phyloP scores from a whole-genome alignment of 306 rosid genomes.

The apple (Malus domestica) region DNA sequence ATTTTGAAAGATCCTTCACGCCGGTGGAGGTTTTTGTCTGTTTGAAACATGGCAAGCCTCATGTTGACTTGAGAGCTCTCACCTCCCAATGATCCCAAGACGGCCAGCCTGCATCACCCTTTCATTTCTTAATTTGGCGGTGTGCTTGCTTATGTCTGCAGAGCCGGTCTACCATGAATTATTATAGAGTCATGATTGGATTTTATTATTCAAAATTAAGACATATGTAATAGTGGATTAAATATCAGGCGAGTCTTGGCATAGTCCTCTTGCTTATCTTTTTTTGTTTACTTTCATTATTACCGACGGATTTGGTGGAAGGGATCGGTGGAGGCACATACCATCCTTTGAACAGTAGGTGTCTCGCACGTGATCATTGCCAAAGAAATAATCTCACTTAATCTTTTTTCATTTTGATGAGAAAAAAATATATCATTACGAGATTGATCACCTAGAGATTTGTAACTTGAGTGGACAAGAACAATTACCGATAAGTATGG shows the following conservation, averaged over 20 bases:
- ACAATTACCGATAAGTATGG: not conserved
- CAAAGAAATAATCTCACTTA: too few relatives aligned
- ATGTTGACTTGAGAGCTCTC: constrained; percentile 18
- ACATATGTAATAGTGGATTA: not conserved
- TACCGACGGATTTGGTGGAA: too few relatives aligned
- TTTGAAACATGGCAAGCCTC: constrained; percentile 8
- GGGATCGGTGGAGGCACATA: too few relatives aligned
- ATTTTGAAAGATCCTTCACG: constrained; percentile 3
- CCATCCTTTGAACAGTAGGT: too few relatives aligned
- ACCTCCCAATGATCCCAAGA: not conserved
- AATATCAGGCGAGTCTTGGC: too few relatives aligned
- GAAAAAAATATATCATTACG: too few relatives aligned
- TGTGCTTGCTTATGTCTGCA: constrained; percentile 1
- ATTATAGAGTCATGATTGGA: not conserved
- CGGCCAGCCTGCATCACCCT: constrained; percentile 2
- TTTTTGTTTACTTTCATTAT: too few relatives aligned
- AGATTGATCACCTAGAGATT: not conserved
- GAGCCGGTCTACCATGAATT: not conserved
- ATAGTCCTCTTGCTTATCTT: too few relatives aligned
- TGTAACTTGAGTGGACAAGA: not conserved
- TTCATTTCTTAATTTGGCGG: not conserved
- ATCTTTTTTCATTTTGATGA: too few relatives aligned
- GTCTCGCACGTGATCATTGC: rapidly evolving
- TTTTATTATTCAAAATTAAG: not conserved
- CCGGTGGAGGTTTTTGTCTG: constrained; percentile 21